Evolutionary conservation across 208 protist genomes (phyloP).

Genomic region (Angomonas ambiguus): DNA sequence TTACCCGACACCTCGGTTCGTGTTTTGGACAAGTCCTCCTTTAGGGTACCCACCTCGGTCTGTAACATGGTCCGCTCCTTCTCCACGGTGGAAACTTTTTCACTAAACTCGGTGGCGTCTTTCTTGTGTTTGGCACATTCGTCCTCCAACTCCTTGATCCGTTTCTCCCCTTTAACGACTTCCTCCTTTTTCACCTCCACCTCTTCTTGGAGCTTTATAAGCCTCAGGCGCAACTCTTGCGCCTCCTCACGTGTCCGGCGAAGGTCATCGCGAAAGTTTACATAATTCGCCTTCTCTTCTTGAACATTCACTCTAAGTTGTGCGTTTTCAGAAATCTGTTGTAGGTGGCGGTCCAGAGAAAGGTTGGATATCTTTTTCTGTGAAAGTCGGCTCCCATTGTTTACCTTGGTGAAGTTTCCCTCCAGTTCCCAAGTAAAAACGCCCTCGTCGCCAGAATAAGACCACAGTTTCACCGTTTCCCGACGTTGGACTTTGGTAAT

Average conservation of each 20-base stretch:
- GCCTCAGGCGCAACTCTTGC: conserved; percentile 67
- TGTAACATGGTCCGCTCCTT: conserved; percentile 42
- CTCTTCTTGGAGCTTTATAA: conserved; percentile 30
- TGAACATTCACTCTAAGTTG: conserved; percentile 21
- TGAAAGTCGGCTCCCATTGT: conserved; percentile 16
- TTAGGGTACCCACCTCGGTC: conserved; percentile 30
- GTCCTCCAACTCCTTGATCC: conserved; percentile 45
- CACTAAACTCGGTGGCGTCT: conserved; percentile 37
- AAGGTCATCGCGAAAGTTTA: conserved; percentile 34
- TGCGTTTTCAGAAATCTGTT: conserved; percentile 11
- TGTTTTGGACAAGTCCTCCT: conserved; percentile 38
- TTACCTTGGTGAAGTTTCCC: conserved; percentile 31
- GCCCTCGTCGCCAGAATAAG: conserved; percentile 39
- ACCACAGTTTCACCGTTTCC: conserved; percentile 63
- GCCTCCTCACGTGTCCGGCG: conserved; percentile 42
- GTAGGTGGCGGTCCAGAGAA: conserved; percentile 5
- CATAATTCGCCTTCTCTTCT: conserved; percentile 9
- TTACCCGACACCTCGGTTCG: conserved; percentile 28
- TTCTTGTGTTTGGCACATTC: conserved; percentile 39
- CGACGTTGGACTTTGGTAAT: conserved; percentile 31
- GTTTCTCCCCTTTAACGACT: conserved; percentile 21
- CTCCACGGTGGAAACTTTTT: conserved; percentile 25
- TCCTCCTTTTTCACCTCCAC: conserved; percentile 38
- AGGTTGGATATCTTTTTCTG: conserved; percentile 27
- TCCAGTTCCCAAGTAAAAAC: conserved; percentile 41